Conservation (phyloP, 1,284 basidiomycete genomes). For the Cryptococcus hybrid region DNA sequence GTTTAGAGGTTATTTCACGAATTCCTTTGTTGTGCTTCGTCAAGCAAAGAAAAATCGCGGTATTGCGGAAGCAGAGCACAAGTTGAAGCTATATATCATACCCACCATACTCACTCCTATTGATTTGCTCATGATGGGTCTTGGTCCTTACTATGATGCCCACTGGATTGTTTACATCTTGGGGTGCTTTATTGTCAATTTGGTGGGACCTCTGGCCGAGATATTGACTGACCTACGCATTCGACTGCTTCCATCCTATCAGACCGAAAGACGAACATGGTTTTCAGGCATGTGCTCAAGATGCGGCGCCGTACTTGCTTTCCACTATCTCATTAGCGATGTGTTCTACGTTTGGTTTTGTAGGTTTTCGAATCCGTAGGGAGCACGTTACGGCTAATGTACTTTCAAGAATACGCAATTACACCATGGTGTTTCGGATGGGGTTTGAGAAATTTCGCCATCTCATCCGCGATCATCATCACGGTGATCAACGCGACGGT, state of each 20-base stretch:
- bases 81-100: slow-evolving; percentile 19
- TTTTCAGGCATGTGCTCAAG: slow-evolving; percentile 13
- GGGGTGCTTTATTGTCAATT: slow-evolving; percentile 13
- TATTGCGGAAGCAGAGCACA: slow-evolving; percentile 24
- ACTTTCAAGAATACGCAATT: slow-evolving; percentile 19
- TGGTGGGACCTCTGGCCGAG: slow-evolving; percentile 19
- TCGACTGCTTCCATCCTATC: slow-evolving; percentile 24
- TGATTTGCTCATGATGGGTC: slow-evolving; percentile 25
- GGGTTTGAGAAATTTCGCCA: slow-evolving; percentile 17
- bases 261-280: slow-evolving; percentile 8
- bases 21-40: slow-evolving; percentile 7
- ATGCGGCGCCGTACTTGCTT: slow-evolving; percentile 18
- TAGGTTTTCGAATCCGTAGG: slow-evolving; percentile 4
- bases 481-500: slow-evolving; percentile 17
- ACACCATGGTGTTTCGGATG: slow-evolving; percentile 23
- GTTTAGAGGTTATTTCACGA: slow-evolving; percentile 11
- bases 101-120: slow-evolving; percentile 14
- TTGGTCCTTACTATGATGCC: slow-evolving; percentile 22
- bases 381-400: not conserved
- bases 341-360: slow-evolving; percentile 20
- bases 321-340: slow-evolving; percentile 10
- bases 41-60: slow-evolving; percentile 16
- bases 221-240: slow-evolving; percentile 22
- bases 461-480: slow-evolving; percentile 12
- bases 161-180: slow-evolving; percentile 29